Percentiles rank a stretch among this genome's conserved stretches.
phyloP scores from a whole-genome alignment of 768 basidiomycete genomes.

The Exidia glandulosa region DNA sequence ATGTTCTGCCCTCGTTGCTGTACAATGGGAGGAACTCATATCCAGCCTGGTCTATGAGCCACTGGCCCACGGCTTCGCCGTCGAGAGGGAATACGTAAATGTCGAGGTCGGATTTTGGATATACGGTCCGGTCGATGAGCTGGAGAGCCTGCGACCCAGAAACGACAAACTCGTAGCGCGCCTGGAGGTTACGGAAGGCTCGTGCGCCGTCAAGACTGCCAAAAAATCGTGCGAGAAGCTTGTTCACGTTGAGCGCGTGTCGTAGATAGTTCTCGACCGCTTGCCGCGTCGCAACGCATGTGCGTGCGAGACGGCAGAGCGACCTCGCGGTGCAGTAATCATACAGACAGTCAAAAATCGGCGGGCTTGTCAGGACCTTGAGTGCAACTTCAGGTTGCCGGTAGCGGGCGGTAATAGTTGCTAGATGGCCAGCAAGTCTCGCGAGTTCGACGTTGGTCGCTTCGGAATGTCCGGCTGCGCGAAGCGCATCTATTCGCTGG shows the following conservation, averaged over 20 bases:
- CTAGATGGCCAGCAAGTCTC: too few relatives aligned
- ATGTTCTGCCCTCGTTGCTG: too few relatives aligned
- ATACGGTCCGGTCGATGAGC: slow-evolving; percentile 36
- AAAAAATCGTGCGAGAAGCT: slow-evolving; percentile 23
- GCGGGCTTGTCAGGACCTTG: neutral
- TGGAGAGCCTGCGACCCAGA: slow-evolving; percentile 46
- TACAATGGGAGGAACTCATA: too few relatives aligned
- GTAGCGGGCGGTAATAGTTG: too few relatives aligned
- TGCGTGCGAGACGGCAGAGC: slow-evolving; percentile 14
- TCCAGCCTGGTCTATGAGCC: too few relatives aligned
- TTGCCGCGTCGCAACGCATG: slow-evolving; percentile 10
- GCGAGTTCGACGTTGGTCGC: too few relatives aligned
- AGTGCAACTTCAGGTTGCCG: neutral
- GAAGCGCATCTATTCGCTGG: too few relatives aligned
- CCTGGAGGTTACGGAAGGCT: slow-evolving; percentile 34
- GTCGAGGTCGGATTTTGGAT: slow-evolving; percentile 40
- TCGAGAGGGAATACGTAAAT: slow-evolving; percentile 22
- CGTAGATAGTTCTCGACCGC: slow-evolving; percentile 12
- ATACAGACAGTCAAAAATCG: neutral
- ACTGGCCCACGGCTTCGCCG: neutral
- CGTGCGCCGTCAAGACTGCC: slow-evolving; percentile 22
- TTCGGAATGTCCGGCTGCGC: too few relatives aligned
- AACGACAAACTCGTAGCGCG: slow-evolving; percentile 32
- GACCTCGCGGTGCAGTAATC: neutral
- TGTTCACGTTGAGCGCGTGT: slow-evolving; percentile 26